Evolutionary conservation across 1,284 basidiomycete species (phyloP).

Genomic region (Ceratobasidium sp.): DNA sequence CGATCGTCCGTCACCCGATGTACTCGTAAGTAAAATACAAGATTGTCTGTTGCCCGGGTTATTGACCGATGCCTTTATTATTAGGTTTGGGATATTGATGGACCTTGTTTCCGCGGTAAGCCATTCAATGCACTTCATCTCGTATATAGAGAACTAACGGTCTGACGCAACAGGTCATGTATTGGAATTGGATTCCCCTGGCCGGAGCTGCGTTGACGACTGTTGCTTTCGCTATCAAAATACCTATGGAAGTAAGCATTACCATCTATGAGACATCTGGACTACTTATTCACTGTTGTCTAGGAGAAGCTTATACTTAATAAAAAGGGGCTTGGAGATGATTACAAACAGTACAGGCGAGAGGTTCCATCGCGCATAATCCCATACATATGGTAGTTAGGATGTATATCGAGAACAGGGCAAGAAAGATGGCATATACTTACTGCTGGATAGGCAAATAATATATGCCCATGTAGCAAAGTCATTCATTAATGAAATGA

Average conservation of each 20-base stretch:
- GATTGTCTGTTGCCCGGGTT: neutral
- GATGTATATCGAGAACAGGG: too few relatives aligned
- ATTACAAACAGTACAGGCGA: neutral
- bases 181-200: constrained; percentile 26
- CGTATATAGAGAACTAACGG: constrained; percentile 25
- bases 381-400: constrained; percentile 31
- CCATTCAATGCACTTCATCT: neutral
- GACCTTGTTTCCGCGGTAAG: neutral
- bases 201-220: neutral
- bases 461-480: too few relatives aligned
- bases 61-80: neutral
- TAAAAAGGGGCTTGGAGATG: neutral
- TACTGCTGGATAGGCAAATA: too few relatives aligned
- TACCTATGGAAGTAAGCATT: constrained; percentile 26
- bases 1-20: constrained; percentile 13
- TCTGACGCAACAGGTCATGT: neutral
- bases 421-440: too few relatives aligned
- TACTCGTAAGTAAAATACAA: constrained; percentile 1
- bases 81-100: neutral
- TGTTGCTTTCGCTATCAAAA: constrained; percentile 13
- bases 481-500: neutral
- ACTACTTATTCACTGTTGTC: neutral
- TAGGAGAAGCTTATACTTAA: constrained; percentile 16
- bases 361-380: constrained; percentile 3
- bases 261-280: neutral